A percentile compares a stretch with the other conserved stretches of the same genome.
These are phyloP conservation scores for Auricularia sp. DNA, from an alignment of 768 basidiomycete genomes.

Conservation along the genomic window DNA sequence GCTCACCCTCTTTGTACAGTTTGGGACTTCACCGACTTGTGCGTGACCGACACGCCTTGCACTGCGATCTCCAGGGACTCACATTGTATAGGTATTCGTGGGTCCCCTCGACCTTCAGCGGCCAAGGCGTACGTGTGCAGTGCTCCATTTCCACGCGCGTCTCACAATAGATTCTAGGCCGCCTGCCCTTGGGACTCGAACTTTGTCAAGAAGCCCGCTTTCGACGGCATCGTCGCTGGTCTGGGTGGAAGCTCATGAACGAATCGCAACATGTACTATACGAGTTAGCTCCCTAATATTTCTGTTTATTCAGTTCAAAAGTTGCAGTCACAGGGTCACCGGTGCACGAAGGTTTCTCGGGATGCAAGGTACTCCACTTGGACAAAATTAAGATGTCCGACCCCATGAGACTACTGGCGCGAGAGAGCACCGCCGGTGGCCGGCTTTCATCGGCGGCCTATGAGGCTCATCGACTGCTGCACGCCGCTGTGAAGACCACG, in stretches of 20 bases:
- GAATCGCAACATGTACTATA: too few relatives aligned
- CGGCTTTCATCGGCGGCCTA: too few relatives aligned
- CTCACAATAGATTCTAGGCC: conserved; percentile 7
- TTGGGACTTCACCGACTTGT: conserved; percentile 32
- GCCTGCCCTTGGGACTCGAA: conserved; percentile 19
- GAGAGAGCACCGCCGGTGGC: too few relatives aligned
- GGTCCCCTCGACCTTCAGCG: conserved; percentile 23
- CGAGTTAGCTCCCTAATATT: too few relatives aligned
- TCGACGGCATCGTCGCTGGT: conserved; percentile 33
- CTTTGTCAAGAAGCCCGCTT: conserved; percentile 34
- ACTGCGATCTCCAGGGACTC: neutral
- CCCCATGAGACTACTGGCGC: too few relatives aligned
- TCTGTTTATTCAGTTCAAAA: too few relatives aligned
- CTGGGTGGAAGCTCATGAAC: conserved; percentile 4
- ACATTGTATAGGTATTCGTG: conserved; percentile 22
- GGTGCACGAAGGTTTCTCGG: too few relatives aligned
- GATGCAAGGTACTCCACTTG: too few relatives aligned
- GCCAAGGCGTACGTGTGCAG: conserved; percentile 19
- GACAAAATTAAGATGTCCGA: too few relatives aligned
- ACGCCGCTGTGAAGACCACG: too few relatives aligned
- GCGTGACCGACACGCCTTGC: conserved; percentile 9
- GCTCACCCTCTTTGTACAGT: conserved; percentile 13
- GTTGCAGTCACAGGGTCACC: too few relatives aligned
- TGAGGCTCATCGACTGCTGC: too few relatives aligned
- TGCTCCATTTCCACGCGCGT: conserved; percentile 14